These are phyloP conservation scores for Suillus lakei DNA, from an alignment of 768 basidiomycete genomes.

Conservation along the genomic window DNA sequence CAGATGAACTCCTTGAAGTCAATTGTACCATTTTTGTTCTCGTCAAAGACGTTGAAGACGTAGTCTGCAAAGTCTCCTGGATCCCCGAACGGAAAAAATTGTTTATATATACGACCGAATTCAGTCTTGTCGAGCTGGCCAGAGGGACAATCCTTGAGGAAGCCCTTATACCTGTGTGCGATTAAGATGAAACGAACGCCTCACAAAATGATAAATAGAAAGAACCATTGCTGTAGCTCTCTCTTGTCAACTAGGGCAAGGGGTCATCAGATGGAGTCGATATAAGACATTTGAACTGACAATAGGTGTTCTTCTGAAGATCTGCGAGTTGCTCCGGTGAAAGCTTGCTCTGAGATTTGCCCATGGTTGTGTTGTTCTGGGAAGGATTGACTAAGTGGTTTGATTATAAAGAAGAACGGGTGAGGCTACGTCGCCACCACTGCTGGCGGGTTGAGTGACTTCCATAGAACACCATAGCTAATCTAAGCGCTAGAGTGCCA, in stretches of 20 bases:
- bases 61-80: constrained; percentile 96
- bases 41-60: constrained; percentile 97
- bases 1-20: constrained; percentile 99
- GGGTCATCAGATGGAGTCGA: constrained; percentile 16
- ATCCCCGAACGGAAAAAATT: constrained; percentile 99
- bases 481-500: constrained; percentile 8
- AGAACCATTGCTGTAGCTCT: constrained; percentile 92
- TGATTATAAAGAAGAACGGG: constrained; percentile 4
- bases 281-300: constrained; percentile 49
- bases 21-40: constrained; percentile 94
- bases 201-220: constrained; percentile 14
- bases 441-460: background rate
- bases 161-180: constrained; percentile 90
- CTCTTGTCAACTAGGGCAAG: constrained; percentile 85
- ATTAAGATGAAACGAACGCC: constrained; percentile 14
- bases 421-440: background rate
- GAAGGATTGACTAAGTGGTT: background rate
- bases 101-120: constrained; percentile 97
- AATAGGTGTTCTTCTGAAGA: constrained; percentile 98
- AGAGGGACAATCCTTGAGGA: constrained; percentile 97
- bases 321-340: constrained; percentile 92
- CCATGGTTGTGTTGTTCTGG: constrained; percentile 61
- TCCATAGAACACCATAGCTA: constrained; percentile 7
- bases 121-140: constrained; percentile 95
- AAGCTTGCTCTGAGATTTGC: constrained; percentile 96